Percentiles rank a stretch among this genome's conserved stretches.
phyloP scores from a whole-genome alignment of 1,284 basidiomycete species.

The Puccinia hordei region DNA sequence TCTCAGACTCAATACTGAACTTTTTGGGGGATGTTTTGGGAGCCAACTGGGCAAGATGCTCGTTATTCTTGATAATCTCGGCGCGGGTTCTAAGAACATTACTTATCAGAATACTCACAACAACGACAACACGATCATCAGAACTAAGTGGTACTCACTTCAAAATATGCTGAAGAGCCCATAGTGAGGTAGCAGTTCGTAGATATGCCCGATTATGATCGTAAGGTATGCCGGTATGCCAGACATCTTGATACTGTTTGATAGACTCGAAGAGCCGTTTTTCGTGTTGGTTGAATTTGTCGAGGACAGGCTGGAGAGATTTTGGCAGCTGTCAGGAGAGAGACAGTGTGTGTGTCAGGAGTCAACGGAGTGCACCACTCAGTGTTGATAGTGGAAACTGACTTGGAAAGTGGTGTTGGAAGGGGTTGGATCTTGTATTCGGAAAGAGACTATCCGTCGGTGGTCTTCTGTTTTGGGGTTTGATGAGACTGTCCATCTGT shows the following conservation, averaged over 20 bases:
- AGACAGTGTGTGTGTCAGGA: too few species aligned
- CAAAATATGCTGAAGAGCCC: constrained; percentile 33
- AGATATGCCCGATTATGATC: constrained; percentile 3
- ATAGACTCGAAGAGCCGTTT: not conserved
- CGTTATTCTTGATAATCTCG: constrained; percentile 89
- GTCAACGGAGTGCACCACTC: too few species aligned
- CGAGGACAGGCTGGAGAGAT: not conserved
- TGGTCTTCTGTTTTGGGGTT: constrained; percentile 6
- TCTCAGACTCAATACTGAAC: too few species aligned
- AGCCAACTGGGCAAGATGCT: constrained; percentile 72
- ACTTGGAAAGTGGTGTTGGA: not conserved
- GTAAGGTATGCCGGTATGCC: constrained; percentile 32
- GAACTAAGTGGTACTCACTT: constrained; percentile 44
- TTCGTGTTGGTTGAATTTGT: not conserved
- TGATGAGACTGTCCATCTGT: constrained; percentile 18
- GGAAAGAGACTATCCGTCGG: not conserved
- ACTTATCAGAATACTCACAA: constrained; percentile 56
- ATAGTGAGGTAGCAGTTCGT: not conserved
- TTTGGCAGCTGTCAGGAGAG: not conserved
- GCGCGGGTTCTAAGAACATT: constrained; percentile 74
- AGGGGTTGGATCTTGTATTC: not conserved
- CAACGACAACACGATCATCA: constrained; percentile 46
- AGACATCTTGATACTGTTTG: constrained; percentile 20
- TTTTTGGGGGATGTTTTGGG: constrained; percentile 65
- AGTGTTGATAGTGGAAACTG: too few species aligned